phyloP scores from a whole-genome alignment of 1,139 yeast species.

The Kazachstania sp. region DNA sequence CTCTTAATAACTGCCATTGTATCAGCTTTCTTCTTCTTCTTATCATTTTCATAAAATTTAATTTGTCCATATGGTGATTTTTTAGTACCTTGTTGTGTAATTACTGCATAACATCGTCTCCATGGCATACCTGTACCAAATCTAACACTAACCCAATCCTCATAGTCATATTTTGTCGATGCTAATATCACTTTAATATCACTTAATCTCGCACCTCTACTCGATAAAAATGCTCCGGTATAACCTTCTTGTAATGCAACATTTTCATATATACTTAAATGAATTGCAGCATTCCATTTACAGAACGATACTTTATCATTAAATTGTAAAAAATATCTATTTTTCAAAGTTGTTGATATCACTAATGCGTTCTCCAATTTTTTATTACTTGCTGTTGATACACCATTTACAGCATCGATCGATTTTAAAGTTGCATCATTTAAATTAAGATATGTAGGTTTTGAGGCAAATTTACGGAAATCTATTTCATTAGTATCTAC shows the following conservation, averaged over 20 bases:
- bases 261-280: conserved; percentile 73
- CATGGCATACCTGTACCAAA: conserved; percentile 98
- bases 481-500: conserved; percentile 47
- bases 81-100: conserved; percentile 60
- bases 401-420: conserved; percentile 55
- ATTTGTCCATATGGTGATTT: conserved; percentile 41
- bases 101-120: conserved; percentile 90
- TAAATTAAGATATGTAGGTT: conserved; percentile 85
- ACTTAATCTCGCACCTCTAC: conserved; percentile 76
- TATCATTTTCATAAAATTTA: conserved; percentile 56
- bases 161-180: conserved; percentile 78
- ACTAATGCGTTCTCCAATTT: conserved; percentile 69
- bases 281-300: conserved; percentile 73
- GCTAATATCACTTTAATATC: conserved; percentile 80
- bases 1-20: conserved; percentile 72
- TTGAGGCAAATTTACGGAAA: conserved; percentile 44
- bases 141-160: conserved; percentile 90
- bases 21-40: conserved; percentile 48
- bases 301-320: conserved; percentile 46
- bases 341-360: conserved; percentile 83
- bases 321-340: conserved; percentile 74
- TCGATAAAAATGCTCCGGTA: conserved; percentile 84
- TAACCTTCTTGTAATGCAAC: conserved; percentile 84
- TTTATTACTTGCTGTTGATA: conserved; percentile 76
- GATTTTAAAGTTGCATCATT: conserved; percentile 86